A percentile compares a stretch with the other conserved stretches of the same genome.
phyloP scores from a whole-genome alignment of 805 yeast genomes.

The Saturnispora hagleri region DNA sequence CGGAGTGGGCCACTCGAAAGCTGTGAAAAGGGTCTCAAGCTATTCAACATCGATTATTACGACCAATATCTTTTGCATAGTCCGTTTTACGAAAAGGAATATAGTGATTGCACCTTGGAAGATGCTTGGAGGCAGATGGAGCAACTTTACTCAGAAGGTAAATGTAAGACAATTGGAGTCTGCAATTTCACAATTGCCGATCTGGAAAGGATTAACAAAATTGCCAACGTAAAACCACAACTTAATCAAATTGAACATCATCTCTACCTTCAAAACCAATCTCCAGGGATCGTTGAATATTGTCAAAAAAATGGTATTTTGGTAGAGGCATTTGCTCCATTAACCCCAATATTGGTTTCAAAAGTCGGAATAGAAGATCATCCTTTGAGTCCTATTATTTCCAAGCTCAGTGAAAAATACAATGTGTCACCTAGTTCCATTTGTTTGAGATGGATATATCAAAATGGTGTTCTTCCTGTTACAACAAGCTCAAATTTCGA shows the following conservation, averaged over 20 bases:
- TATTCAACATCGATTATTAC: slow-evolving; percentile 42
- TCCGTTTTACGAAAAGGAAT: slow-evolving; percentile 38
- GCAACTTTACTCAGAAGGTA: slow-evolving; percentile 34
- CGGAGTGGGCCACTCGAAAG: slow-evolving; percentile 39
- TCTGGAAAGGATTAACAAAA: slow-evolving; percentile 33
- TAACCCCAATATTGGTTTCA: slow-evolving; percentile 45
- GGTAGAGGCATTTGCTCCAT: slow-evolving; percentile 59
- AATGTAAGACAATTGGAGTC: slow-evolving; percentile 44
- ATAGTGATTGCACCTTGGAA: slow-evolving; percentile 37
- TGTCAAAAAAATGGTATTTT: slow-evolving; percentile 40
- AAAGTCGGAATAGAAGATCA: slow-evolving; percentile 33
- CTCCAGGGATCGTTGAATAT: slow-evolving; percentile 45
- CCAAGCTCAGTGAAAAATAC: slow-evolving; percentile 47
- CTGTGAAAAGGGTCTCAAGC: slow-evolving; percentile 37
- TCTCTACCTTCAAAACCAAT: slow-evolving; percentile 55
- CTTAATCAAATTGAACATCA: slow-evolving; percentile 67
- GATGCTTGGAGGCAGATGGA: slow-evolving; percentile 44
- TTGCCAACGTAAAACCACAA: slow-evolving; percentile 42
- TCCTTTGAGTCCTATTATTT: slow-evolving; percentile 29
- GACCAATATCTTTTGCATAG: slow-evolving; percentile 57
- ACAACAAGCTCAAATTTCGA: slow-evolving; percentile 58
- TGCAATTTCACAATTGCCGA: slow-evolving; percentile 49
- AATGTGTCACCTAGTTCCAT: slow-evolving; percentile 52
- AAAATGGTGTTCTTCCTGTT: slow-evolving; percentile 56
- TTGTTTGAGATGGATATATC: slow-evolving; percentile 61